A percentile compares a stretch with the other conserved stretches of the same genome.
phyloP scores from a whole-genome alignment of 108 stramenopile species.

The Schizochytrium sp. region DNA sequence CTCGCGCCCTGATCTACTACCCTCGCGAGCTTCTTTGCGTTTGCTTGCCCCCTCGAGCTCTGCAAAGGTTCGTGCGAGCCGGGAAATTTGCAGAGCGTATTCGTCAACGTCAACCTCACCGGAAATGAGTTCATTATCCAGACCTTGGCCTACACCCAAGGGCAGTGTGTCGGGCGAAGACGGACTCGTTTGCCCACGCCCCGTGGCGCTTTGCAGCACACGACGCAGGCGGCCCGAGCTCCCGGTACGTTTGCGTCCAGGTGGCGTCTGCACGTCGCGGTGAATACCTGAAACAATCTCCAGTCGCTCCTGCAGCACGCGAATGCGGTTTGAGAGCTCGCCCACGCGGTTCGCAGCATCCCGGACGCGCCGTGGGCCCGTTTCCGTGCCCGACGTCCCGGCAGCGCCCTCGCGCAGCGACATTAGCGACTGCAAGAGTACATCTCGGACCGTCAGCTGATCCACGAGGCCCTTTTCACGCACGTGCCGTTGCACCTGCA shows the following conservation, averaged over 20 bases:
- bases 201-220: background rate
- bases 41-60: background rate
- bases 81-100: background rate
- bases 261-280: background rate
- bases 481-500: background rate
- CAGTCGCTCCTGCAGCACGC: background rate
- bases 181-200: background rate
- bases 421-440: background rate
- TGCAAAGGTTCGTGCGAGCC: background rate
- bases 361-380: background rate
- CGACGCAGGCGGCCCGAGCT: background rate
- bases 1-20: too few relatives aligned
- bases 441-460: background rate
- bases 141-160: background rate
- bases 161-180: background rate
- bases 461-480: background rate
- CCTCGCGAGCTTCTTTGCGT: background rate
- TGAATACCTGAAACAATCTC: background rate
- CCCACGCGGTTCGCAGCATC: background rate
- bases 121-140: background rate
- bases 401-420: background rate
- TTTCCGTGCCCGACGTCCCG: too few relatives aligned
- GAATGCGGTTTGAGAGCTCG: background rate
- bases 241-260: background rate
- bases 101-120: background rate